Evolutionary conservation across 495 filamentous ascomycete genomes (phyloP).

Genomic region (Tuber aestivum): DNA sequence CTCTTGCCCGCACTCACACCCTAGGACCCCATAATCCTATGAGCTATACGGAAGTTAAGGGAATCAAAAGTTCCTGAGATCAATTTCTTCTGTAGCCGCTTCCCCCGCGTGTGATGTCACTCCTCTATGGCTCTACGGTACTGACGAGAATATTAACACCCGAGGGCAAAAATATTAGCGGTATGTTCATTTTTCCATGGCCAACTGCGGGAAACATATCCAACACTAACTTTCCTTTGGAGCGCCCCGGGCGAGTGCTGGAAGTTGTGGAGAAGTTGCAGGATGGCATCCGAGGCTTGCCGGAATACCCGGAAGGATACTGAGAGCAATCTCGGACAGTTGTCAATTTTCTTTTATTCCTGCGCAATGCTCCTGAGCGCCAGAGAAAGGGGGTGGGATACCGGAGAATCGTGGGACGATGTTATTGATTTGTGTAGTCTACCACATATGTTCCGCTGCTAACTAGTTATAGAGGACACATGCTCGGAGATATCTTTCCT

Average conservation of each 20-base stretch:
- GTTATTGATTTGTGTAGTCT: background rate
- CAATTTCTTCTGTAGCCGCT: background rate
- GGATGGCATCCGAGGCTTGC: background rate
- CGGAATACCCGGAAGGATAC: background rate
- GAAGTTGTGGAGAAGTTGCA: background rate
- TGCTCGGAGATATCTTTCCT: background rate
- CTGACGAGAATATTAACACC: background rate
- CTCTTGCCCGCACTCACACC: background rate
- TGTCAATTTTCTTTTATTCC: background rate
- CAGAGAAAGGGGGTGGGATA: background rate
- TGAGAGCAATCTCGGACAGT: background rate
- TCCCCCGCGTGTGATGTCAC: background rate
- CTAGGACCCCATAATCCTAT: background rate
- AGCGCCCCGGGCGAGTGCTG: background rate
- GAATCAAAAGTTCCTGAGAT: background rate
- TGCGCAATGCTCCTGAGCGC: background rate
- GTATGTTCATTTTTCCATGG: background rate
- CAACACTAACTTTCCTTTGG: background rate
- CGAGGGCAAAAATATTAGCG: background rate
- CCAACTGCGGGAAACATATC: background rate
- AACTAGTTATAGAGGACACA: background rate
- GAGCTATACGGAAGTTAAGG: background rate
- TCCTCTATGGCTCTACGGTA: background rate
- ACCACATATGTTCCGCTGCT: background rate
- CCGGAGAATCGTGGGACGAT: background rate